phyloP scores from a whole-genome alignment of 495 filamentous ascomycete genomes.

The Tuber aestivum region DNA sequence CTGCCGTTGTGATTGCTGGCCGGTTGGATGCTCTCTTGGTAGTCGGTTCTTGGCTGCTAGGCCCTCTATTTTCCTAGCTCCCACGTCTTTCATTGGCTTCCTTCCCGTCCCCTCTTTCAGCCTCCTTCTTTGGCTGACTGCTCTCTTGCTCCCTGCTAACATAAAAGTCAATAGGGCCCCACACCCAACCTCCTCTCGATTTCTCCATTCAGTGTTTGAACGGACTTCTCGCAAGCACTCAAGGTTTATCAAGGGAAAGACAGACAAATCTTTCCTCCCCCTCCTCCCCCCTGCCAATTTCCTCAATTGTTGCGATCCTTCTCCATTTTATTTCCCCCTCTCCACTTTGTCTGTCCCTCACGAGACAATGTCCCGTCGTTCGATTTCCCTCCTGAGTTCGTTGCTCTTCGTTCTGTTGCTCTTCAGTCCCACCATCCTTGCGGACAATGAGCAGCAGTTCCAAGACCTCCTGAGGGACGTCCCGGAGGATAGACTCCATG shows the following conservation, averaged over 20 bases:
- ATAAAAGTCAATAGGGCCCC: slow-evolving; percentile 1
- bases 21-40: neutral
- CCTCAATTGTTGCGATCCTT: slow-evolving; percentile 22
- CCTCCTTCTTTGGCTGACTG: neutral
- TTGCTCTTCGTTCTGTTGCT: slow-evolving; percentile 40
- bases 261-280: slow-evolving; percentile 4
- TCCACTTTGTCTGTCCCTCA: slow-evolving; percentile 18
- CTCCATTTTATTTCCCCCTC: slow-evolving; percentile 22
- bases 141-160: neutral
- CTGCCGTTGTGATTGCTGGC: neutral
- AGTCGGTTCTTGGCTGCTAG: neutral
- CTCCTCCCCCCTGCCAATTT: neutral
- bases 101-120: neutral
- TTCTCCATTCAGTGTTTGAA: slow-evolving; percentile 1
- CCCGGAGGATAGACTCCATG: slow-evolving; percentile 48
- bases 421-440: slow-evolving; percentile 42
- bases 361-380: slow-evolving; percentile 32
- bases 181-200: slow-evolving; percentile 1
- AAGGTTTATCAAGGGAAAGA: slow-evolving; percentile 5
- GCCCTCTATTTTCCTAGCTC: neutral
- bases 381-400: slow-evolving; percentile 25
- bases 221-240: neutral
- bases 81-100: neutral
- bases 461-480: slow-evolving; percentile 46
- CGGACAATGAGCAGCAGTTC: slow-evolving; percentile 39